Evolutionary conservation across 345 rosid species (phyloP).

Genomic region (Brassica cretica): DNA sequence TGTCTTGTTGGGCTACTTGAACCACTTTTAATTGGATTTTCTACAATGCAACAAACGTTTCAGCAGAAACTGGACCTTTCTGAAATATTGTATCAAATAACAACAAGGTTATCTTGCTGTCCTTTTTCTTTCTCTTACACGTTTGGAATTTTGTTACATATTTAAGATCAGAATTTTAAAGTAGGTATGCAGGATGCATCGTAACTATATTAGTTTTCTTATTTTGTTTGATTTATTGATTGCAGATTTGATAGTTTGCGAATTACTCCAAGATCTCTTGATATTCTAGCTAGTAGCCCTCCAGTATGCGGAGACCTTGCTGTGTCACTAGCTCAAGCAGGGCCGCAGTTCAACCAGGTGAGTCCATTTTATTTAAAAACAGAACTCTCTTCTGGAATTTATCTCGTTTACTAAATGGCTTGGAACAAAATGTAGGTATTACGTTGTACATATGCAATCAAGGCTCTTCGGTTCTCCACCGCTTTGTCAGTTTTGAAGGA

Average conservation of each 20-base stretch:
- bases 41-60: constrained; percentile 93
- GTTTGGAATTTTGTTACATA: background rate
- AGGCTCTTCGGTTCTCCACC: constrained; percentile 89
- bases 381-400: constrained; percentile 5
- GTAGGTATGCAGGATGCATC: background rate
- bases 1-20: constrained; percentile 96
- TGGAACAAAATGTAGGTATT: constrained; percentile 56
- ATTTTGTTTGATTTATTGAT: constrained; percentile 8
- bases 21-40: constrained; percentile 97
- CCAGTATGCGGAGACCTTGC: constrained; percentile 98
- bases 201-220: constrained; percentile 10
- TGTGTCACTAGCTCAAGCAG: constrained; percentile 90
- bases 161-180: background rate
- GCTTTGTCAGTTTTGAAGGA: constrained; percentile 91
- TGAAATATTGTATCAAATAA: constrained; percentile 89
- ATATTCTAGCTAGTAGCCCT: constrained; percentile 85
- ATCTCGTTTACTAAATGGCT: constrained; percentile 35
- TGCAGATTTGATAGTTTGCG: constrained; percentile 69
- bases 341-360: constrained; percentile 98
- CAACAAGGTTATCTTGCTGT: constrained; percentile 63
- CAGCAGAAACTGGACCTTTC: constrained; percentile 92
- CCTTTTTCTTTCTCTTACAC: constrained; percentile 4
- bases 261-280: constrained; percentile 91
- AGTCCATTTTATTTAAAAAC: constrained; percentile 25
- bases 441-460: constrained; percentile 83